Percentiles rank a stretch among this genome's conserved stretches.
Conservation (phyloP, 495 filamentous ascomycete genomes). For the Daldinia decipiens region DNA sequence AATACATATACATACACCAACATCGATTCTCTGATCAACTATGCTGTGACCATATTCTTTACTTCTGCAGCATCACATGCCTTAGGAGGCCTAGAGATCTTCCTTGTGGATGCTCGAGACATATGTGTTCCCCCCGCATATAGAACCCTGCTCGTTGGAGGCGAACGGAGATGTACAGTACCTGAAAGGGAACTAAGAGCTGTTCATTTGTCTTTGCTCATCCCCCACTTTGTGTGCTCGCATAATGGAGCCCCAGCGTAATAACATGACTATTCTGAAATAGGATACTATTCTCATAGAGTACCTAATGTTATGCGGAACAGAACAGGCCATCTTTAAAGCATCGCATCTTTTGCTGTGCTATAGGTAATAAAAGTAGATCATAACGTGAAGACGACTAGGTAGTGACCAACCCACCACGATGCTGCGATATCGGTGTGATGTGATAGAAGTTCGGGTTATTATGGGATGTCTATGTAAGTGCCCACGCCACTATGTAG, state of each 20-base stretch:
- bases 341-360: background rate
- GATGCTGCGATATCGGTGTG: constrained; percentile 26
- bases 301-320: background rate
- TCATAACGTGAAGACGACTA: constrained; percentile 6
- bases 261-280: background rate
- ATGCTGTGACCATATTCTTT: constrained; percentile 23
- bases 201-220: constrained; percentile 2
- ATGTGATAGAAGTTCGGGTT: constrained; percentile 21
- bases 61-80: constrained; percentile 18
- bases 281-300: background rate
- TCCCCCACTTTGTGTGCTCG: constrained; percentile 20
- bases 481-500: constrained; percentile 2
- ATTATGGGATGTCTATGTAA: constrained; percentile 5
- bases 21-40: constrained; percentile 14
- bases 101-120: constrained; percentile 1
- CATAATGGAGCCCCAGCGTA: constrained; percentile 7
- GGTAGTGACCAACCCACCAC: background rate
- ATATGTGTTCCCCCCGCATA: constrained; percentile 21
- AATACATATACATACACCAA: background rate
- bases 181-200: constrained; percentile 18
- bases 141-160: background rate
- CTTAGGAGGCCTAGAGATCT: constrained; percentile 5
- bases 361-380: background rate
- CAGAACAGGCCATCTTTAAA: background rate
- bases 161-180: background rate